Evolutionary conservation across 2,329 filamentous ascomycete species (phyloP).

Genomic region (Pestalotiopsis sp.): DNA sequence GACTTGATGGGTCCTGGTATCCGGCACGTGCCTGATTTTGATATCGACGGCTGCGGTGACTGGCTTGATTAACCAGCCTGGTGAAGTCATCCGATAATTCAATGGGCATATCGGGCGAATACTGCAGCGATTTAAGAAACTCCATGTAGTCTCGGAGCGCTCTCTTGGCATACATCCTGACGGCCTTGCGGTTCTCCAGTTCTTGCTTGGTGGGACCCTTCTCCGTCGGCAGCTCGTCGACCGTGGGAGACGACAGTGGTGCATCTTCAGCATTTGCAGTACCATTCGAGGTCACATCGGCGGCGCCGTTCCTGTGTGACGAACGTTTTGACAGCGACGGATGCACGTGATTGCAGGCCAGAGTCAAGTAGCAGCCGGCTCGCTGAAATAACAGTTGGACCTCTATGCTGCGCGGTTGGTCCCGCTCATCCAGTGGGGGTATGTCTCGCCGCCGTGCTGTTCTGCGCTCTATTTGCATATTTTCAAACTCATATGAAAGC

Average conservation of each 20-base stretch:
- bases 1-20: constrained; percentile 41
- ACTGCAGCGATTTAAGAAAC: constrained; percentile 76
- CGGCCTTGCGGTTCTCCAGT: constrained; percentile 65
- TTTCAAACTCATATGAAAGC: constrained; percentile 41
- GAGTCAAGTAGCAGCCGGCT: constrained; percentile 69
- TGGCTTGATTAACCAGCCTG: constrained; percentile 59
- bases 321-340: constrained; percentile 46
- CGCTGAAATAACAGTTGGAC: constrained; percentile 77
- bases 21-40: constrained; percentile 41
- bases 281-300: constrained; percentile 16
- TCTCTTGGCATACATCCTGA: constrained; percentile 75
- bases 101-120: constrained; percentile 70
- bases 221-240: constrained; percentile 11
- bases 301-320: constrained; percentile 23
- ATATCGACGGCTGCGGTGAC: constrained; percentile 31
- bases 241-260: not conserved
- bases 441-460: constrained; percentile 30
- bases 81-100: constrained; percentile 60
- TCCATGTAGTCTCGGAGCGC: constrained; percentile 74
- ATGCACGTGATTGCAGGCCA: constrained; percentile 69
- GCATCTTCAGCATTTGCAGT: not conserved
- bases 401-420: constrained; percentile 76
- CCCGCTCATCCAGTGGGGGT: constrained; percentile 31
- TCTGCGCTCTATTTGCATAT: constrained; percentile 51
- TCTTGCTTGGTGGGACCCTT: constrained; percentile 25